Evolutionary conservation across 169 alveolate genomes (phyloP).

Genomic region (Plasmodium knowlesi): DNA sequence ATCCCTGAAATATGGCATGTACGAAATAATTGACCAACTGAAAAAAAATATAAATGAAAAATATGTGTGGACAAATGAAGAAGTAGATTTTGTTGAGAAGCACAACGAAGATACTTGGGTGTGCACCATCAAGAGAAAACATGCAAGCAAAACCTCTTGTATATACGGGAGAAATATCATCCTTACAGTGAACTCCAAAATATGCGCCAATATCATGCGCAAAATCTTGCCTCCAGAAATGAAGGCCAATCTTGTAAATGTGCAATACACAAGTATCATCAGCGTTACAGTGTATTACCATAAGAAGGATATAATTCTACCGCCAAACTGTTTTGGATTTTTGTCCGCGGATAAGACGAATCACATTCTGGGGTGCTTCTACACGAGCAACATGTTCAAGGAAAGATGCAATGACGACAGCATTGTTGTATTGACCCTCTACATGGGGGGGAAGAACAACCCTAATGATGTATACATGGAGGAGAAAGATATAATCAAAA

Average conservation of each 20-base stretch:
- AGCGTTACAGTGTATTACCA: constrained; percentile 25
- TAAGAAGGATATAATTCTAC: constrained; percentile 39
- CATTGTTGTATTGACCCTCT: constrained; percentile 16
- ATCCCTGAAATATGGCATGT: constrained; percentile 22
- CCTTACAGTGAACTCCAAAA: constrained; percentile 49
- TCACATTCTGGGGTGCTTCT: constrained; percentile 48
- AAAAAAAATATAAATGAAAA: constrained; percentile 6
- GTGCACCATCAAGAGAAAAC: neutral
- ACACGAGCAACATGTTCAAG: constrained; percentile 29
- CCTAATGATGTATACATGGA: constrained; percentile 28
- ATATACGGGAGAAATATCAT: constrained; percentile 29
- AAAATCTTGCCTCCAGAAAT: constrained; percentile 16
- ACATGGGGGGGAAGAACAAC: constrained; percentile 34
- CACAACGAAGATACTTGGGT: constrained; percentile 12
- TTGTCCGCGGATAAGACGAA: constrained; percentile 27
- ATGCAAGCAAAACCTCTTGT: neutral
- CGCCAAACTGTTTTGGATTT: constrained; percentile 33
- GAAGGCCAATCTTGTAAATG: neutral
- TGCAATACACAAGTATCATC: constrained; percentile 11
- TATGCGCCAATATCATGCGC: constrained; percentile 37
- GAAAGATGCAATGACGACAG: constrained; percentile 47
- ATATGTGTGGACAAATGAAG: constrained; percentile 24
- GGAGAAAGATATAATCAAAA: neutral
- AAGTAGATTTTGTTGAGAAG: constrained; percentile 25
- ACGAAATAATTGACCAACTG: constrained; percentile 25